phyloP scores from a whole-genome alignment of 2,329 filamentous ascomycete species.

The Phialophora expanda region DNA sequence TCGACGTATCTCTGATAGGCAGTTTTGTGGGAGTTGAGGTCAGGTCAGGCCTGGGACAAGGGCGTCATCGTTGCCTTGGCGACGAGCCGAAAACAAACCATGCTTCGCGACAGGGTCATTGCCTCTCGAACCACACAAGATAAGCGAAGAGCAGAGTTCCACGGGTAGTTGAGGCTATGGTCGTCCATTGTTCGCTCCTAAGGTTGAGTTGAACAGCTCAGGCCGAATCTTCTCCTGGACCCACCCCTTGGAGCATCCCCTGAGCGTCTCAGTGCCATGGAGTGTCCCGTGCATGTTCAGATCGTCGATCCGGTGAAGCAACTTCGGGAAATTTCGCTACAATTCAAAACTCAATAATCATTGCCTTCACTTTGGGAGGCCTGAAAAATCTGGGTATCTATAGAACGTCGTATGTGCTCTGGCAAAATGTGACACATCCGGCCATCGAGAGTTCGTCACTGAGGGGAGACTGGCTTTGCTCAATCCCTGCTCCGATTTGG shows the following conservation, averaged over 20 bases:
- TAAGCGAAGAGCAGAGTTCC: not conserved
- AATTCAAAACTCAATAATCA: not conserved
- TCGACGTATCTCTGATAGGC: not conserved
- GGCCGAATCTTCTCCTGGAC: not conserved
- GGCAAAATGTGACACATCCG: not conserved
- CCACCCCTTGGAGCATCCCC: no score
- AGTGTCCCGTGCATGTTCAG: not conserved
- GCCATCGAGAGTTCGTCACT: not conserved
- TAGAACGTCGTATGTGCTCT: not conserved
- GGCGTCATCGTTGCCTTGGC: no score
- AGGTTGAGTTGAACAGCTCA: not conserved
- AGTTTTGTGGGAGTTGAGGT: not conserved
- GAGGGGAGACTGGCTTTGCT: conserved; percentile 16
- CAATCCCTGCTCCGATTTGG: conserved; percentile 75
- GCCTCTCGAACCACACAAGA: not conserved
- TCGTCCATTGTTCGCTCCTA: not conserved
- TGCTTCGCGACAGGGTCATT: not conserved
- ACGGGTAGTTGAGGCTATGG: not conserved
- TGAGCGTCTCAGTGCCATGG: no score
- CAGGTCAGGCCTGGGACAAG: not conserved
- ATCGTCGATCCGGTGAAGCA: not conserved
- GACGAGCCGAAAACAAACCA: not conserved
- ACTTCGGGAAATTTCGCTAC: not conserved
- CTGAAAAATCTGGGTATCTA: not conserved
- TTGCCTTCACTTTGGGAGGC: not conserved